Base-by-base conservation (phyloP, 345 rosid species). In the Citrus sp. region DNA sequence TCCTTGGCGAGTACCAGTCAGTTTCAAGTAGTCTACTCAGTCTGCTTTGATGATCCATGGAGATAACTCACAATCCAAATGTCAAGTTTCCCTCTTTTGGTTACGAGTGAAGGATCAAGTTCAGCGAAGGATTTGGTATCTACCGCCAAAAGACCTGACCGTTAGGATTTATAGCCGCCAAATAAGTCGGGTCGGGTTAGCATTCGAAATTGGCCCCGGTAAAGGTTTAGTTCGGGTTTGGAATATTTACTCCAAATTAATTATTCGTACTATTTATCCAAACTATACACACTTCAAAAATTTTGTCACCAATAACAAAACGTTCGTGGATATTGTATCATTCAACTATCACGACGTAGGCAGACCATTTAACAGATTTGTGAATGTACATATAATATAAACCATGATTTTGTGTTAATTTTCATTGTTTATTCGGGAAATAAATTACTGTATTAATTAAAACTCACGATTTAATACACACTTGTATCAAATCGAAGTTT, bases 1-100 rank as follows among this genome's bases (percentile, higher is more conserved):
- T 80, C 58, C 84, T 78, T 35, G 88, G 89, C 81, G 89, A 89
- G 78, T 78, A 84, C 87, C 89, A 83, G 69, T 87, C 87, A 2
- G 86, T 82, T 58, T 81, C 85, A 58, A 76, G 18, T 27, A 78
- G 64, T 63, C 78, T 77, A 58, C 28, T 18, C 10, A 8, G 58
- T 19, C 21, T 64, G 34, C 24, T 69, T 71, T 80, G 75, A 58
- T 77, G 79, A 80, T 82, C 88, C 91, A 86, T 88, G 56, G 56
- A 13, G 54, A 72, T 35, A 27, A 70, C 28, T 56, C 56, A 40
- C 13, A 42, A 66, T 35, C 2, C 54, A 14, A 75, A 55, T 22
- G 12, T 58, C 32, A 30, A 24, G 56, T 35, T 34, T 66, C n/a
- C 59, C 34, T 51, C 9, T 54, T 49, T 56, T 30, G 13, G 27